phyloP scores from a whole-genome alignment of 768 basidiomycete species.

The Pleurotus giganteus region DNA sequence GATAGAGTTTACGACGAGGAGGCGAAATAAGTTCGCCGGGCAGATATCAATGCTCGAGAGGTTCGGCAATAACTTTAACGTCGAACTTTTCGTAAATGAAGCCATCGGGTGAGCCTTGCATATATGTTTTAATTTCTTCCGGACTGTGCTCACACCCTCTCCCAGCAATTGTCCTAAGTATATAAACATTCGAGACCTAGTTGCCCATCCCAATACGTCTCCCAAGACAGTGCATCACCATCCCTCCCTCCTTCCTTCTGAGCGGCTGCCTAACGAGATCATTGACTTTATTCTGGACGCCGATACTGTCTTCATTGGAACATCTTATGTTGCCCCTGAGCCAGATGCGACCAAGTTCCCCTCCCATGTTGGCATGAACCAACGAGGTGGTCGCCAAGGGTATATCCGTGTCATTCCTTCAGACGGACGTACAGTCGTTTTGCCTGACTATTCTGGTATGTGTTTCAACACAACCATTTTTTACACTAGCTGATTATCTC shows the following conservation, averaged over 20 bases:
- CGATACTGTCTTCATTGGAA: slow-evolving; percentile 57
- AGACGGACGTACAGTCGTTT: slow-evolving; percentile 50
- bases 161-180: slow-evolving; percentile 69
- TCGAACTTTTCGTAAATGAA: slow-evolving; percentile 50
- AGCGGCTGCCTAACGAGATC: slow-evolving; percentile 47
- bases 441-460: slow-evolving; percentile 62
- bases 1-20: slow-evolving; percentile 52
- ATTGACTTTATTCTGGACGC: slow-evolving; percentile 44
- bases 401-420: slow-evolving; percentile 58
- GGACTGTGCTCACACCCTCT: neutral
- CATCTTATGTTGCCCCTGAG: slow-evolving; percentile 40
- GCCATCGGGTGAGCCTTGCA: slow-evolving; percentile 61
- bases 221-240: slow-evolving; percentile 36
- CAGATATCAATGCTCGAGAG: slow-evolving; percentile 30
- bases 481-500: neutral
- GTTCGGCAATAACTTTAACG: slow-evolving; percentile 23
- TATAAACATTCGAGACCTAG: slow-evolving; percentile 54
- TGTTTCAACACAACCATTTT: neutral
- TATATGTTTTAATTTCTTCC: slow-evolving; percentile 11
- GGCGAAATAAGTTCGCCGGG: slow-evolving; percentile 66
- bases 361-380: slow-evolving; percentile 62
- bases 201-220: slow-evolving; percentile 36
- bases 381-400: slow-evolving; percentile 61
- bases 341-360: slow-evolving; percentile 41
- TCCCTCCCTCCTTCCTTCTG: slow-evolving; percentile 28